Base-by-base conservation (phyloP, 805 yeast species). In the Pichia kluyveri region DNA sequence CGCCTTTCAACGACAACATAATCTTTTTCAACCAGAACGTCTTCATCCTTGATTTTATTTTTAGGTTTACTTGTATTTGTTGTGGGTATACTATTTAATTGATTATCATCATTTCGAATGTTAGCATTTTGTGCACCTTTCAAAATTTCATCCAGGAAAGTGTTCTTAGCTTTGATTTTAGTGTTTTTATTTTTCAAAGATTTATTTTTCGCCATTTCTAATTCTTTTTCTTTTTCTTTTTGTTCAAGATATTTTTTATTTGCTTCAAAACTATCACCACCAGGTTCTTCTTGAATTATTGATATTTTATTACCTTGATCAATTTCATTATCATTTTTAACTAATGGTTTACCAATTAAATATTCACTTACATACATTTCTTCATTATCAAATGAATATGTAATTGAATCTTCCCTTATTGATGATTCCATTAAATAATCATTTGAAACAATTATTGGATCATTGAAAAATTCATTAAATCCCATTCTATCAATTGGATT, bases 1-100 rank as follows among this genome's bases (percentile, higher is more conserved):
- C 95, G 77, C 63, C 91, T 93, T 63, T 91, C 98, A 30, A 91
- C 90, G 38, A 91, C 95, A 34, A 91, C 98, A 57, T 91, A 91
- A 59, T 89, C 97, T 54, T 79, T 82, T 56, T 88, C 96, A 48
- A 81, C 68, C 27, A 75, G 17, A 4, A 46, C 27, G 26, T 46
- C 49, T 26, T 42, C 39, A 12, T 30, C 27, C 18, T 27, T 45
- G 19, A 2, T 40, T n/a, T 23, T n/a, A 40, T 36, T 36, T 1
- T 9, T 34, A 10, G 32, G 1, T 5, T 30, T 30, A 11, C 8
- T 10, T 30, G 32, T 11, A 30, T 14, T 6, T 30, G 11, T 1
- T 23, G 4, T 23, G 26, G 26, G 26, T 23, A 23, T 12, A 11
- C 8, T 15, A 11, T 28, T 28, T 27, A 3, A 12, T 30, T 1